Evolutionary conservation across 2,329 filamentous ascomycete genomes (phyloP).

Genomic region (Aspergillus sp.): DNA sequence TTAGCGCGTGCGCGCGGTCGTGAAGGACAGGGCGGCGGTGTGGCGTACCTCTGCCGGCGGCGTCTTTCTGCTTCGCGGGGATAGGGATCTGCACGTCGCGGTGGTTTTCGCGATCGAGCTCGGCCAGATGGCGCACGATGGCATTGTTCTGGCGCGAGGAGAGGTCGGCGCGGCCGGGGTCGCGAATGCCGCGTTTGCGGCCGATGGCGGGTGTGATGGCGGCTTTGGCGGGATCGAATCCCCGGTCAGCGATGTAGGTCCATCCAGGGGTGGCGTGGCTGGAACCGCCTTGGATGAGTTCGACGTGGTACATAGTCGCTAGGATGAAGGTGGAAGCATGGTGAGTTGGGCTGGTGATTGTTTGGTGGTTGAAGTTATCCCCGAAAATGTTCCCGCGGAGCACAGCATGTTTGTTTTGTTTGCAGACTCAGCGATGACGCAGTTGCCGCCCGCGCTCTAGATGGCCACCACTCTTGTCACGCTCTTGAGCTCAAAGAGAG

Average conservation of each 20-base stretch:
- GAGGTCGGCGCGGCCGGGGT: slow-evolving; percentile 61
- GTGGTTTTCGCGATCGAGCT: slow-evolving; percentile 77
- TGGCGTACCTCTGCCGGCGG: slow-evolving; percentile 38
- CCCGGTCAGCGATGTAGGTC: slow-evolving; percentile 82
- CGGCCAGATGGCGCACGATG: slow-evolving; percentile 75
- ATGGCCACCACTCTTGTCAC: too few relatives aligned
- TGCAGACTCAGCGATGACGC: slow-evolving; percentile 12
- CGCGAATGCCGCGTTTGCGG: slow-evolving; percentile 71
- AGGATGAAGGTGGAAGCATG: not conserved
- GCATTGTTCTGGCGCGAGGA: slow-evolving; percentile 81
- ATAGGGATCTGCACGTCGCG: slow-evolving; percentile 71
- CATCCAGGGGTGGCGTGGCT: slow-evolving; percentile 77
- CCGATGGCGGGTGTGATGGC: slow-evolving; percentile 51
- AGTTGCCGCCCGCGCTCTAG: not conserved
- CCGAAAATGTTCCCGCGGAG: not conserved
- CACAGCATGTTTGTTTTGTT: slow-evolving; percentile 19
- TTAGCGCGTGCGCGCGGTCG: not conserved
- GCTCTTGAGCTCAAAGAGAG: too few relatives aligned
- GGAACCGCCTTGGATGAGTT: slow-evolving; percentile 72
- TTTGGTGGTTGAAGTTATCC: not conserved
- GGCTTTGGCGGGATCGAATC: slow-evolving; percentile 58
- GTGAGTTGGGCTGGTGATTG: not conserved
- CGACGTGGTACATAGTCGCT: slow-evolving; percentile 65
- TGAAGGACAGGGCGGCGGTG: not conserved
- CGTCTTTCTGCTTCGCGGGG: slow-evolving; percentile 54